Percentiles rank a stretch among this genome's conserved stretches.
Conservation (phyloP, 345 rosid genomes). For the Citrus inodora region DNA sequence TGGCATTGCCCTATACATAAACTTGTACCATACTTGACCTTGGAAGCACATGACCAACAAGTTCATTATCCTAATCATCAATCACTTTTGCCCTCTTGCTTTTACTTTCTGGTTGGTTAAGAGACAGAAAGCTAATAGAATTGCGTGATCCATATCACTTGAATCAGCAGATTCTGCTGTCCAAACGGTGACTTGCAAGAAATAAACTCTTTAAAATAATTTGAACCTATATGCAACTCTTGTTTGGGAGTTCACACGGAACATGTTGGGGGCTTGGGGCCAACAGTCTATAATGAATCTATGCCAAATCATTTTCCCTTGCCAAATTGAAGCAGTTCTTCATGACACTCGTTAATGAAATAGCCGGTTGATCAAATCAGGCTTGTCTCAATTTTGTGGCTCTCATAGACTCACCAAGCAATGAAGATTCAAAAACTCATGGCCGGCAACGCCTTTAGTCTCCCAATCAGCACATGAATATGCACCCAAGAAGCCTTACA, state of each 20-base stretch:
- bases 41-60: background rate
- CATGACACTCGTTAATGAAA: too few relatives aligned
- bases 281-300: background rate
- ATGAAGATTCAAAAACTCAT: background rate
- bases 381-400: background rate
- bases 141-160: background rate
- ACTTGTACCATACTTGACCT: background rate
- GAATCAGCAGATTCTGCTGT: background rate
- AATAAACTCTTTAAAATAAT: background rate
- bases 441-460: background rate
- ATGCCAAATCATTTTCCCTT: background rate
- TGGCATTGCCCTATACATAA: background rate
- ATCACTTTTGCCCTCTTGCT: background rate
- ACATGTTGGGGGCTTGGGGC: background rate
- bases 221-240: background rate
- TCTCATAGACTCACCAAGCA: background rate
- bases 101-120: background rate
- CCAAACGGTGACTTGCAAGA: background rate
- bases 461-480: background rate
- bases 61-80: background rate
- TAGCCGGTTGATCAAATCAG: background rate
- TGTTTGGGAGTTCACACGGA: background rate
- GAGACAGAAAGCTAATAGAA: background rate
- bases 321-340: background rate
- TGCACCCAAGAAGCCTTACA: conserved; percentile 5